Evolutionary conservation across 345 rosid species (phyloP), one percentile per base, ranked within the genome.

Genomic region (Eucalyptus shirleyi): DNA sequence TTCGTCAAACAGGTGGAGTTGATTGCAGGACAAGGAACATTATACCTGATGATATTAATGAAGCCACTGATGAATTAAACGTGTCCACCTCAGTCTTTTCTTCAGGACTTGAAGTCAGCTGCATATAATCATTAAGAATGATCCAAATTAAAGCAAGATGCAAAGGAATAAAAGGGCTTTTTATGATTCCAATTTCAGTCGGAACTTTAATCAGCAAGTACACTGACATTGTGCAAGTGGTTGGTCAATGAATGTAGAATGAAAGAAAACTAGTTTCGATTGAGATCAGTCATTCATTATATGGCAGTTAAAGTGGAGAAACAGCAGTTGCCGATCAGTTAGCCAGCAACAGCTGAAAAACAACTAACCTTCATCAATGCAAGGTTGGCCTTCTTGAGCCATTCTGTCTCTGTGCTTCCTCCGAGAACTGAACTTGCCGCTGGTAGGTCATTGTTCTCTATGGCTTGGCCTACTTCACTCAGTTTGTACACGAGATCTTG

Each of bases 401-500:
- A 98, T 50, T 97, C 98, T 11, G 95, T 88, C 85, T 95, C 95
- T 17, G 92, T 91, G 93, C 91, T 94, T 91, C 93, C 92, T 53
- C 97, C 97, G 55, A 98, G 98, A 92, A 97, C 98, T 34, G 95
- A 92, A 90, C 93, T 90, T 40, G 99, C 98, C 44, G 94, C 53
- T 23, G 94, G 51, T 40, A 98, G 93, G 91, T 98, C 99, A 90
- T 96, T 94, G 53, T 93, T 97, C 42, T 98, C 99, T 87, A 97
- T 96, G 89, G 98, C 98, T 94, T 96, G 96, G 40, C 98, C 99
- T 69, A 96, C 95, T 96, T 96, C 94, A 91, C 98, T 98, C 90
- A 98, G 91, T 95, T 96, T 96, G 93, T 94, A 97, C 86, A 96
- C 99, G 28, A 97, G 90, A 88, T 98, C 99, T 92, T 96, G 99